Percentiles rank a stretch among this genome's conserved stretches.
Evolutionary conservation across 768 basidiomycete genomes (phyloP).

Genomic region (Solioccasus polychromus): DNA sequence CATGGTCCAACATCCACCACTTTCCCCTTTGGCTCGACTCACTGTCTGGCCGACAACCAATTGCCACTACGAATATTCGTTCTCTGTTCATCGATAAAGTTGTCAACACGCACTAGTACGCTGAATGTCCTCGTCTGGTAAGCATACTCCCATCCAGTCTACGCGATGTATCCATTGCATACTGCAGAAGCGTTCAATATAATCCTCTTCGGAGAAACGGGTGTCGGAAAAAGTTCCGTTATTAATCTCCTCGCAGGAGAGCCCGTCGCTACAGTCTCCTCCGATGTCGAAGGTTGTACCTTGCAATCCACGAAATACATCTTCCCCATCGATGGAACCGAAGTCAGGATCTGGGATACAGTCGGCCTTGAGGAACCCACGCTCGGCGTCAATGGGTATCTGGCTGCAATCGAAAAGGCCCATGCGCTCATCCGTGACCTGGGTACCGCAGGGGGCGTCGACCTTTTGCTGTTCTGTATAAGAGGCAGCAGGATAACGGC

Average conservation of each 20-base stretch:
- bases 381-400: slow-evolving; percentile 27
- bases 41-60: slow-evolving; percentile 6
- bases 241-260: slow-evolving; percentile 40
- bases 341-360: slow-evolving; percentile 29
- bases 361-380: slow-evolving; percentile 31
- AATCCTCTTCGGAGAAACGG: slow-evolving; percentile 31
- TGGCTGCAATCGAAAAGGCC: slow-evolving; percentile 29
- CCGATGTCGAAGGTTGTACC: slow-evolving; percentile 33
- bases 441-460: slow-evolving; percentile 25
- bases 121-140: slow-evolving; percentile 22
- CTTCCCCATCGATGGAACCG: slow-evolving; percentile 4
- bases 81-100: slow-evolving; percentile 13
- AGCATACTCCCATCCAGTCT: slow-evolving; percentile 2
- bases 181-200: slow-evolving; percentile 20
- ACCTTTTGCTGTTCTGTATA: slow-evolving; percentile 39
- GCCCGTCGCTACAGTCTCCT: slow-evolving; percentile 30
- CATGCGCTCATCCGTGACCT: slow-evolving; percentile 24
- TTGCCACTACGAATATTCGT: neutral
- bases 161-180: neutral
- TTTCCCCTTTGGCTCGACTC: slow-evolving; percentile 3
- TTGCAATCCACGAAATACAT: slow-evolving; percentile 28
- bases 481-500: slow-evolving; percentile 32
- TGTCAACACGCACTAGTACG: neutral
- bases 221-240: slow-evolving; percentile 43
- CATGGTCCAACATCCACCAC: slow-evolving; percentile 5